Conservation (phyloP, 352 stramenopile species). For the Phytophthora syringae region DNA sequence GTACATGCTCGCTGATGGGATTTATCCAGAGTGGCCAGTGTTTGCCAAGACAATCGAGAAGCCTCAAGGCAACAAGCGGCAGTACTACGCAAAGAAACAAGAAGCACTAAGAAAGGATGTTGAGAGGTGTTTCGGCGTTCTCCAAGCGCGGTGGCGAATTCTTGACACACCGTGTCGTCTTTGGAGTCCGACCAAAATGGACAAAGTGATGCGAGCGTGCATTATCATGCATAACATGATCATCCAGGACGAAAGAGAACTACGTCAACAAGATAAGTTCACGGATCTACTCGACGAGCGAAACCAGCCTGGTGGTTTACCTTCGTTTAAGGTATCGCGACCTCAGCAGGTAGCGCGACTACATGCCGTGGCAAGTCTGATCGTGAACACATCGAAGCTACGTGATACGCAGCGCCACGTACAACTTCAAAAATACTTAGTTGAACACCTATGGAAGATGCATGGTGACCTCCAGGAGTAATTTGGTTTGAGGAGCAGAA, state of each 20-base stretch:
- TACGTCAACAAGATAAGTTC: background rate
- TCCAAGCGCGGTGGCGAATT: constrained; percentile 15
- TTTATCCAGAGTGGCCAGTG: constrained; percentile 19
- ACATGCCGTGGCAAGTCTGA: background rate
- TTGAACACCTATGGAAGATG: background rate
- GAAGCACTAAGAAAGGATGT: constrained; percentile 18
- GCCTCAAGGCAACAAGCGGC: constrained; percentile 1
- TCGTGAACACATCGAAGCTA: background rate
- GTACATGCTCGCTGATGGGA: constrained; percentile 19
- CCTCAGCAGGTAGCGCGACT: background rate
- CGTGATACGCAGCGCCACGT: background rate
- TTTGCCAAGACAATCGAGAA: constrained; percentile 22
- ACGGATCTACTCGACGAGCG: background rate
- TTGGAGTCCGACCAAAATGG: background rate
- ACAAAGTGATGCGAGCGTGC: background rate
- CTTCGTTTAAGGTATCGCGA: background rate
- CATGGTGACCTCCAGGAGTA: background rate
- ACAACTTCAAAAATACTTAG: background rate
- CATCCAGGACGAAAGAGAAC: background rate
- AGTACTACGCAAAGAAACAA: constrained; percentile 8
- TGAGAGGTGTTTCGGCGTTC: constrained; percentile 18
- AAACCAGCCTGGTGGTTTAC: background rate
- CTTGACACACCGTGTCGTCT: background rate
- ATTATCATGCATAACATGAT: constrained; percentile 4
- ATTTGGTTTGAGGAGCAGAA: background rate